Percentiles rank a stretch among this genome's conserved stretches.
These are phyloP conservation scores for Fusarium metavorans DNA, from an alignment of 2,329 filamentous ascomycete genomes.

Conservation along the genomic window DNA sequence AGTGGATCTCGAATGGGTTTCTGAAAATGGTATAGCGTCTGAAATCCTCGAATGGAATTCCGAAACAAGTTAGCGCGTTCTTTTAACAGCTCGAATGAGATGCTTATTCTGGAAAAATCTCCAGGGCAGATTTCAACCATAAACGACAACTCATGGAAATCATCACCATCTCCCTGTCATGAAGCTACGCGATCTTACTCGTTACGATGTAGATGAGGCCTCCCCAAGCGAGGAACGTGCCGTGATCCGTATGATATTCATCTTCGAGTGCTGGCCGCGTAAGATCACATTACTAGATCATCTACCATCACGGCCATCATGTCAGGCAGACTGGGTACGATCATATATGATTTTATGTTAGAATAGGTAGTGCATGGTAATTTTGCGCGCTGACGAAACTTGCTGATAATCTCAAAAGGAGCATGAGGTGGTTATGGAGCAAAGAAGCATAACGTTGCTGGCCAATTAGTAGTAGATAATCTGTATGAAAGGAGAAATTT, in stretches of 20 bases:
- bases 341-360: too few species aligned
- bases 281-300: not conserved
- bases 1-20: slow-evolving; percentile 39
- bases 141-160: not conserved
- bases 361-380: not conserved
- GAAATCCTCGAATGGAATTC: slow-evolving; percentile 14
- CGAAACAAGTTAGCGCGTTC: slow-evolving; percentile 4
- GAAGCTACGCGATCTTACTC: not conserved
- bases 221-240: not conserved
- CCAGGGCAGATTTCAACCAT: not conserved
- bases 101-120: not conserved
- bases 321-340: not conserved
- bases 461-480: not conserved
- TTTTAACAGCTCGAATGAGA: slow-evolving; percentile 18
- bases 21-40: slow-evolving; percentile 25
- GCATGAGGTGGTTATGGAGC: not conserved
- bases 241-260: not conserved
- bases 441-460: too few species aligned
- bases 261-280: not conserved
- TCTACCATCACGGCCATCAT: not conserved
- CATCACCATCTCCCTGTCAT: not conserved
- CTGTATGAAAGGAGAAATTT: too few species aligned
- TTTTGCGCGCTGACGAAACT: not conserved
- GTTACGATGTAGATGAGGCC: not conserved
- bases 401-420: not conserved